Evolutionary conservation across 2,329 filamentous ascomycete species (phyloP), one percentile per base, ranked within the genome.

Genomic region (Neonectria magnoliae): DNA sequence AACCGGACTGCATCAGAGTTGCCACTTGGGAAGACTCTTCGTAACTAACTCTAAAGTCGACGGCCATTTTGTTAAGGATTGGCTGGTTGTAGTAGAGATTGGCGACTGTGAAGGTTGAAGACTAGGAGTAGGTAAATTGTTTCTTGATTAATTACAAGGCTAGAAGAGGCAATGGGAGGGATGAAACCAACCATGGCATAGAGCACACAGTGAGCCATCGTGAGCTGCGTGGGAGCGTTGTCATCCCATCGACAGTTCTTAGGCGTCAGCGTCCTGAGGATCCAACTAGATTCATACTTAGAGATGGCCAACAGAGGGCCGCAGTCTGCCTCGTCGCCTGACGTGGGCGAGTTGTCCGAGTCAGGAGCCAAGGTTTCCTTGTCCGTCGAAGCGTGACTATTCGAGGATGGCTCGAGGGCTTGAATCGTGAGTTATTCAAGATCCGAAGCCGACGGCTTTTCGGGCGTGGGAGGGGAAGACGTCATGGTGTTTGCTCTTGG

Each of bases 51-150:
- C 85, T 73, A 73, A 96, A 95, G 16, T 91, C 90, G 10, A 83
- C 76, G 0, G 93, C 92, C 44, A 96, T 84, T 55, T 91, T 87
- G 73, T 94, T 93, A 25, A 95, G 81, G 51, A 95, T 92, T 0
- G 93, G 91, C 72, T 94, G 92, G 64, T 87, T 92, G 78, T 95
- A 94, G 79, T 95, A 95, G 3, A 95, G 81, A 70, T 94, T 94
- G 18, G 92, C 92, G 7, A 94, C 92, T 1, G 91, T 93, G 69
- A 93, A 89, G 4, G 89, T 85, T 0, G 81, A 80, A 3, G 85
- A 79, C 85, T 87, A 22, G n/a, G 2, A 1, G 25, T 25, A 25
- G 25, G 5, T 6, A 36, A 7, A n/a, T 31, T 33, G 5, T 48
- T 61, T 33, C 25, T 18, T 6, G 41, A 18, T 29, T 29, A 25